Evolutionary conservation across 1,284 basidiomycete species (phyloP), one percentile per base, ranked within the genome.

Genomic region (Pseudozyma flocculosa): DNA sequence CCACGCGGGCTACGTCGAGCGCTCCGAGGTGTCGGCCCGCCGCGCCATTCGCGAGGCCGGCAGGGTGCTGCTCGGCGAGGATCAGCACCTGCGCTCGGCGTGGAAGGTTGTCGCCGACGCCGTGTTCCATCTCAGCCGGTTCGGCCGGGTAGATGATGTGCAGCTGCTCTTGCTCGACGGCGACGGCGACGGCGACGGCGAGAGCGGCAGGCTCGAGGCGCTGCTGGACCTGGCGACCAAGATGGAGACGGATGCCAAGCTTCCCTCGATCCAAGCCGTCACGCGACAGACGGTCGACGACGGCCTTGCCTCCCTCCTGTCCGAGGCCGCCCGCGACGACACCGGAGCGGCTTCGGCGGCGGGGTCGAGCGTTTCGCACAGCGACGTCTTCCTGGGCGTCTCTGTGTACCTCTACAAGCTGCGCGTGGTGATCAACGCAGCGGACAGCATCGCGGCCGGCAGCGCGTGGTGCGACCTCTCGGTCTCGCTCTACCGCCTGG

Each of bases 71-170:
- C 79, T 91, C 45, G 78, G 82, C 29, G 79, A 81, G 11, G 84
- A 84, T 22, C 18, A 45, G 26, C 54, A 55, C 24, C 44, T 72
- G 19, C 55, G 66, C 19, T 63, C 68, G 21, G 86, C 84, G 0
- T 97, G 94, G 93, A 98, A 97, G 79, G 81, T 86, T 3, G 82
- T 87, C 11, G 88, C 85, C 0, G 94, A 98, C 78, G 86, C 88
- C 1, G 79, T 89, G 2, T 86, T 86, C 26, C 67, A 70, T 14
- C 71, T 80, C 18, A 53, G 50, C 48, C 58, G 54, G 41, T 54
- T 73, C 18, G 58, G 59, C 4, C 51, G 48, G 3, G 40, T 58
- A 10, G 43, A 40, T 15, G 38, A 47, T 11, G 29, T 45, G 22
- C 42, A 39, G 0, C n/a, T 57, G n/a, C 19, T 50, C 19, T n/a